phyloP scores from a whole-genome alignment of 371 early-diverging fungal genomes.

The Mycotypha africana region DNA sequence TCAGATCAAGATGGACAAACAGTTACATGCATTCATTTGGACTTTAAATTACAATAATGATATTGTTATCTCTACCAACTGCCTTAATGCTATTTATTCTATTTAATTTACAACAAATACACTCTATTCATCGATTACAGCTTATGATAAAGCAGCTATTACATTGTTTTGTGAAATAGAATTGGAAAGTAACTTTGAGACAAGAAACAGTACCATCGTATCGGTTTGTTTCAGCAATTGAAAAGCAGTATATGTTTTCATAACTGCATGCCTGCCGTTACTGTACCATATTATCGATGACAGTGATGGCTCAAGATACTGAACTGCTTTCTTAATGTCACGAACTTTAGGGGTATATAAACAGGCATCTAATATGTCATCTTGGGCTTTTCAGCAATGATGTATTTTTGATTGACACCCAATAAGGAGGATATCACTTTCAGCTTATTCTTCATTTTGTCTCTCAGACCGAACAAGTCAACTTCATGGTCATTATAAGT shows the following conservation, averaged over 20 bases:
- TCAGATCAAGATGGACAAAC: conserved; percentile 34
- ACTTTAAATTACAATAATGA: conserved; percentile 1
- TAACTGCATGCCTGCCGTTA: too few species aligned
- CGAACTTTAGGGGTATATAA: conserved; percentile 7
- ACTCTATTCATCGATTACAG: too few species aligned
- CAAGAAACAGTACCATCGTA: too few species aligned
- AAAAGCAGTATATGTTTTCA: too few species aligned
- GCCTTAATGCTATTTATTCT: background rate
- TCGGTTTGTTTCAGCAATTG: too few species aligned
- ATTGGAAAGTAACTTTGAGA: too few species aligned
- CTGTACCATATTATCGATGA: too few species aligned
- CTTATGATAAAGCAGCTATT: too few species aligned
- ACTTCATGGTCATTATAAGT: conserved; percentile 49
- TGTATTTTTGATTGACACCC: conserved; percentile 42
- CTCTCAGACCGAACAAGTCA: conserved; percentile 49
- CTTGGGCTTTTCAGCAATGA: conserved; percentile 17
- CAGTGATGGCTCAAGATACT: too few species aligned
- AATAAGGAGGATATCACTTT: conserved; percentile 51
- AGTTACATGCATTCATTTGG: conserved; percentile 38
- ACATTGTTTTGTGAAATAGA: too few species aligned
- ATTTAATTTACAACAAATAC: background rate
- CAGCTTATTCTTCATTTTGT: conserved; percentile 59
- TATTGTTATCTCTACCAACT: conserved; percentile 6
- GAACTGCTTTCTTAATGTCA: too few species aligned
- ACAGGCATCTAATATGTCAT: conserved; percentile 32